phyloP scores from a whole-genome alignment of 2,329 filamentous ascomycete genomes.

The Trichoderma cornu-damae region DNA sequence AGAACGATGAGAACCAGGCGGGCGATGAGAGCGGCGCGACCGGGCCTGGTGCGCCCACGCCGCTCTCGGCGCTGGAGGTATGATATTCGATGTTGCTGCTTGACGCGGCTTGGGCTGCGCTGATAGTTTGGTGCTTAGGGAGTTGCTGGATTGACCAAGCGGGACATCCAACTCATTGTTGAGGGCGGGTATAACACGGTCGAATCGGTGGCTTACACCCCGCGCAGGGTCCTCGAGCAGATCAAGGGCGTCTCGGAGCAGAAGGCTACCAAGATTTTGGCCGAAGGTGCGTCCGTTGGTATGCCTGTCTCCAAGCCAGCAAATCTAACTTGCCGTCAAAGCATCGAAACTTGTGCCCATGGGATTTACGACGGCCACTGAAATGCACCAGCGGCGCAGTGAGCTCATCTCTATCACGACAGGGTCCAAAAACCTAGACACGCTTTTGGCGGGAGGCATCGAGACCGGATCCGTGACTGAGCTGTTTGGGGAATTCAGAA shows the following conservation, averaged over 20 bases:
- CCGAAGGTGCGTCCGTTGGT: conserved; percentile 75
- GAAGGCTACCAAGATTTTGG: conserved; percentile 86
- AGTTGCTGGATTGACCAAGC: conserved; percentile 80
- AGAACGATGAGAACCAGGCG: conserved; percentile 61
- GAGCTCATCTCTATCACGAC: conserved; percentile 98
- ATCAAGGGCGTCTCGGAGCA: conserved; percentile 98
- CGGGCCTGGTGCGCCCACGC: conserved; percentile 89
- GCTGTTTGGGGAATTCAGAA: conserved; percentile 95
- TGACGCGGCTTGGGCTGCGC: not conserved
- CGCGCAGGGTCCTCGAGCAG: conserved; percentile 78
- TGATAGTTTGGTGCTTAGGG: conserved; percentile 50
- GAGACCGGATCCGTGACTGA: conserved; percentile 98
- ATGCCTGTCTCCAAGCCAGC: not conserved
- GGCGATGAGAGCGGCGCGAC: conserved; percentile 67
- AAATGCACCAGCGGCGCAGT: conserved; percentile 96
- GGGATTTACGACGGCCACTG: conserved; percentile 97
- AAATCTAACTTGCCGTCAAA: conserved; percentile 32
- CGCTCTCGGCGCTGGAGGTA: conserved; percentile 81
- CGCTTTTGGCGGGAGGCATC: conserved; percentile 84
- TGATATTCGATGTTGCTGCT: conserved; percentile 23
- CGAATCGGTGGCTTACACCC: conserved; percentile 88
- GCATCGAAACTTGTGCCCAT: conserved; percentile 95
- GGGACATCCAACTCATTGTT: conserved; percentile 88
- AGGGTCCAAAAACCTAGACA: conserved; percentile 95
- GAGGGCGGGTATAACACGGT: conserved; percentile 95